phyloP scores from a whole-genome alignment of 129 eudicot genomes.

The Lactuca sativa region DNA sequence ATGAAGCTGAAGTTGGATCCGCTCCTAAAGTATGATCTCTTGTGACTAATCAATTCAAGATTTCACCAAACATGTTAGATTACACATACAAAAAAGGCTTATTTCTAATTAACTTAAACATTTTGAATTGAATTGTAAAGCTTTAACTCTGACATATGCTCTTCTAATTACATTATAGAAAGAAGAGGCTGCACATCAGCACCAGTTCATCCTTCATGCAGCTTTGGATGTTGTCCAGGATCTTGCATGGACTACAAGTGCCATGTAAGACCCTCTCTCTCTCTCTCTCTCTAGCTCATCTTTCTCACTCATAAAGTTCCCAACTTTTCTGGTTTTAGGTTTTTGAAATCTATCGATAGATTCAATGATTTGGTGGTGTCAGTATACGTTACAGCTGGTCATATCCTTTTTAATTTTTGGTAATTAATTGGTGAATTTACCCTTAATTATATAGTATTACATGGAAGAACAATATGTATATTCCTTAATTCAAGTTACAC shows the following conservation, averaged over 20 bases:
- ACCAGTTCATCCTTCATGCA: slow-evolving; percentile 81
- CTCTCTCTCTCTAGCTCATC: neutral
- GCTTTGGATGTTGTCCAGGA: slow-evolving; percentile 91
- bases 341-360: slow-evolving; percentile 76
- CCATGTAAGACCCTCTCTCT: slow-evolving; percentile 47
- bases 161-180: slow-evolving; percentile 36
- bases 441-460: neutral
- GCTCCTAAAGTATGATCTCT: slow-evolving; percentile 60
- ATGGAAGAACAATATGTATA: neutral
- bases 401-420: slow-evolving; percentile 53
- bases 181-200: slow-evolving; percentile 90
- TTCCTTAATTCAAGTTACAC: slow-evolving; percentile 49
- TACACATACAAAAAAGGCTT: neutral
- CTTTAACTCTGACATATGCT: neutral
- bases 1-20: slow-evolving; percentile 89
- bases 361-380: slow-evolving; percentile 93
- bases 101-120: neutral
- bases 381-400: slow-evolving; percentile 89
- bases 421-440: neutral
- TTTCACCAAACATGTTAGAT: neutral
- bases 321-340: slow-evolving; percentile 46
- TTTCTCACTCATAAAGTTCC: neutral
- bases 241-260: slow-evolving; percentile 90
- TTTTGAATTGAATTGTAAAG: too few relatives aligned
- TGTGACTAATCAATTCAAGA: neutral